Percentiles rank a stretch among this genome's conserved stretches.
phyloP scores from a whole-genome alignment of 345 rosid species.

The Jatropha curcas region DNA sequence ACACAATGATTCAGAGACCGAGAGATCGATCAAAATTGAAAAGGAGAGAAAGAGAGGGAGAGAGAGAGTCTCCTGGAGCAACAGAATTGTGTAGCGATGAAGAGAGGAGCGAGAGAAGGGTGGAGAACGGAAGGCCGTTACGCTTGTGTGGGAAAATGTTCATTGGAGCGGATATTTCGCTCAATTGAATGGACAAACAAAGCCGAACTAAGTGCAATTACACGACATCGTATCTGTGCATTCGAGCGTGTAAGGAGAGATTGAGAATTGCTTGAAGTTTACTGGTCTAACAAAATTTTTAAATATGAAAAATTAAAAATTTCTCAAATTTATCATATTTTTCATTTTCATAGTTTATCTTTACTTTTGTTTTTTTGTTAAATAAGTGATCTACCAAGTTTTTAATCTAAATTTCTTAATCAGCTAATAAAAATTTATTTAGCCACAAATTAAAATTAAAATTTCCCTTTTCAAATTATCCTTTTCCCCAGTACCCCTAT shows the following conservation, averaged over 20 bases:
- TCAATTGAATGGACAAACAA: neutral
- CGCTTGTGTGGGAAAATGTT: conserved; percentile 17
- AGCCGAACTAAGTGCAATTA: neutral
- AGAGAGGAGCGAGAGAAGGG: conserved; percentile 21
- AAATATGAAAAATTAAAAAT: too few species aligned
- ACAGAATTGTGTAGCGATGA: neutral
- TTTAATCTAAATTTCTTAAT: too few species aligned
- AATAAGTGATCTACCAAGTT: too few species aligned
- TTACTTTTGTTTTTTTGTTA: too few species aligned
- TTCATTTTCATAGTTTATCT: too few species aligned
- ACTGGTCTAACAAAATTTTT: too few species aligned
- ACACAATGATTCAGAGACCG: neutral
- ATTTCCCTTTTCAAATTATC: too few species aligned
- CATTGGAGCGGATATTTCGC: conserved; percentile 16
- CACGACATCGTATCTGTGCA: neutral
- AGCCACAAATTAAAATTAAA: too few species aligned
- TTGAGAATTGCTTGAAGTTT: too few species aligned
- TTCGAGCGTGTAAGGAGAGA: neutral
- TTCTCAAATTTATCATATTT: too few species aligned
- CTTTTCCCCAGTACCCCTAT: too few species aligned
- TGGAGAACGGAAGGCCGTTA: conserved; percentile 30
- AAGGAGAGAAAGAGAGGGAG: neutral
- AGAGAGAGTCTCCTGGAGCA: conserved; percentile 1
- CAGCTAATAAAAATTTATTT: too few species aligned
- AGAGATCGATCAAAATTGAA: neutral